A percentile compares a stretch with the other conserved stretches of the same genome.
Conservation (phyloP, 2,329 filamentous ascomycete species). For the Colletotrichum incanum region DNA sequence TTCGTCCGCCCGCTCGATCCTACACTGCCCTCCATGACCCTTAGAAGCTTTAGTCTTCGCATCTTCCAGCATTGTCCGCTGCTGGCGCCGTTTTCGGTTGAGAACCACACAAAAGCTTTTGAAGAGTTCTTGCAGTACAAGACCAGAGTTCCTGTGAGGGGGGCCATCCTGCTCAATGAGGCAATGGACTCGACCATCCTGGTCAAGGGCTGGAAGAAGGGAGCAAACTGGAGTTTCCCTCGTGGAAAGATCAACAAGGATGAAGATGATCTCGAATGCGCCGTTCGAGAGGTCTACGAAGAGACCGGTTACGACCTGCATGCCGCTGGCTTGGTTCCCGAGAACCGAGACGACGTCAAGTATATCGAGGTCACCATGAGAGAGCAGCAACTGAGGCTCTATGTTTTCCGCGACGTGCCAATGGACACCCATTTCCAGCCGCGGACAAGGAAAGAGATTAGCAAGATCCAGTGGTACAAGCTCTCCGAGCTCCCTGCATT, state of each 20-base stretch:
- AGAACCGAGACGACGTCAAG: constrained; percentile 78
- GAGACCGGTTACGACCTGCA: constrained; percentile 93
- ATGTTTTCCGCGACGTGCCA: constrained; percentile 90
- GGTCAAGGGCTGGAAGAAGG: constrained; percentile 98
- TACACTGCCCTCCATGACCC: constrained; percentile 85
- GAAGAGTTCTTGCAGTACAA: constrained; percentile 96
- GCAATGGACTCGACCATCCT: constrained; percentile 95
- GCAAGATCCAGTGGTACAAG: constrained; percentile 96
- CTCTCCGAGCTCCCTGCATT: constrained; percentile 89
- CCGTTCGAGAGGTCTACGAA: constrained; percentile 94
- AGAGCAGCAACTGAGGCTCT: constrained; percentile 93
- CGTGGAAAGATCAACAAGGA: constrained; percentile 98
- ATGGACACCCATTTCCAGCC: constrained; percentile 92
- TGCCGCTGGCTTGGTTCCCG: constrained; percentile 81
- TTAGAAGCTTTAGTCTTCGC: constrained; percentile 88
- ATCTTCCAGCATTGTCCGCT: constrained; percentile 97
- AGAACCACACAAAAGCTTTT: constrained; percentile 86
- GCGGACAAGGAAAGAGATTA: constrained; percentile 95
- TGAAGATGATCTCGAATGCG: constrained; percentile 93
- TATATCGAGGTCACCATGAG: constrained; percentile 91
- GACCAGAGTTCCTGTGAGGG: constrained; percentile 91
- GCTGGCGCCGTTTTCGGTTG: constrained; percentile 83
- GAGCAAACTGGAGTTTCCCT: constrained; percentile 96
- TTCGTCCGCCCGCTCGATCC: constrained; percentile 95
- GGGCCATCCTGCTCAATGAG: constrained; percentile 92